Evolutionary conservation across 2,329 filamentous ascomycete species (phyloP).

Genomic region (Achaetomium macrosporum): DNA sequence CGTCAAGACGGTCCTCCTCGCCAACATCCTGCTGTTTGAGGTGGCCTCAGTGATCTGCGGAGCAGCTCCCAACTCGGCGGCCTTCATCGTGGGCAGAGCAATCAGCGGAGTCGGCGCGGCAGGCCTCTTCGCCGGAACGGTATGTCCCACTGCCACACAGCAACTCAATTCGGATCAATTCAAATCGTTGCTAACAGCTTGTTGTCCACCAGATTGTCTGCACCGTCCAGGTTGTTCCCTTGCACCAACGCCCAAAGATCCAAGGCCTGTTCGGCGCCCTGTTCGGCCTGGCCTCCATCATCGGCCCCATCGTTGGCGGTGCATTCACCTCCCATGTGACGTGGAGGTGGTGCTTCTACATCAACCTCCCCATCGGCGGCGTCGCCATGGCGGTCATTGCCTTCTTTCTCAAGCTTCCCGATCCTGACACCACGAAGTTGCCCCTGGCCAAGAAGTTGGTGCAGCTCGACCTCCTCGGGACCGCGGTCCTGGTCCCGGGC

Average conservation of each 20-base stretch:
- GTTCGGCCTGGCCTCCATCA: constrained; percentile 32
- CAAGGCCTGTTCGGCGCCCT: constrained; percentile 30
- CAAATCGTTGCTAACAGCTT: neutral
- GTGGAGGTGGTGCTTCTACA: constrained; percentile 40
- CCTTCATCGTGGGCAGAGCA: constrained; percentile 33
- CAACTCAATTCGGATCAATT: neutral
- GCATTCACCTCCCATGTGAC: constrained; percentile 33
- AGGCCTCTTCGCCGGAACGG: constrained; percentile 28
- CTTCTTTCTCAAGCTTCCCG: constrained; percentile 20
- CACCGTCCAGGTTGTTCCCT: constrained; percentile 30
- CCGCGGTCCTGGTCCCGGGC: constrained; percentile 17
- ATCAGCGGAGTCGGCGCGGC: constrained; percentile 33
- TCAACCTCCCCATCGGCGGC: constrained; percentile 37
- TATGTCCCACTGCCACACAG: neutral
- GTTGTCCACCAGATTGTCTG: constrained; percentile 20
- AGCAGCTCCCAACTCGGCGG: constrained; percentile 29
- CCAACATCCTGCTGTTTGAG: constrained; percentile 28
- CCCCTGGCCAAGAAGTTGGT: constrained; percentile 20
- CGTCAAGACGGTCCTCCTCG: constrained; percentile 23
- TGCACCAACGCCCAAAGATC: constrained; percentile 28
- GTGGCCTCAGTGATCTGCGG: constrained; percentile 33
- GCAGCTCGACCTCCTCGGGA: constrained; percentile 22
- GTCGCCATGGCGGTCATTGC: constrained; percentile 27
- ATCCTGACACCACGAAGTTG: constrained; percentile 12
- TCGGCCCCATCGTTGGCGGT: constrained; percentile 33